Percentiles rank a stretch among this genome's conserved stretches.
Evolutionary conservation across 805 yeast genomes (phyloP).

Genomic region (Jamesozyma hellenica): DNA sequence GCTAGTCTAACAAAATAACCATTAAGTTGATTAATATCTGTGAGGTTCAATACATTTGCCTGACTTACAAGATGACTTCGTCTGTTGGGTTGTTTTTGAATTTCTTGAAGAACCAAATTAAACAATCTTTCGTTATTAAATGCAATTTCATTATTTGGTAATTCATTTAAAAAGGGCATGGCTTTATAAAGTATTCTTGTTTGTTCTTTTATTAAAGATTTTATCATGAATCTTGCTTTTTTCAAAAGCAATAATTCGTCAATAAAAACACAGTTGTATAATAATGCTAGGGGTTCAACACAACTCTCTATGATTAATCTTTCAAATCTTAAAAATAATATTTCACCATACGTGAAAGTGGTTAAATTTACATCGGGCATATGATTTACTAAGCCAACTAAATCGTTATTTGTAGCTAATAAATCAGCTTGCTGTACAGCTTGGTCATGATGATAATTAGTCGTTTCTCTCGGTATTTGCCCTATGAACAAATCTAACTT

Average conservation of each 20-base stretch:
- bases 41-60: slow-evolving; percentile 28
- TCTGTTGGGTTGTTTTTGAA: slow-evolving; percentile 38
- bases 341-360: slow-evolving; percentile 15
- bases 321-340: slow-evolving; percentile 17
- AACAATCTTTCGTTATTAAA: slow-evolving; percentile 29
- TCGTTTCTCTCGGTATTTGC: slow-evolving; percentile 9
- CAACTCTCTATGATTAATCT: slow-evolving; percentile 17
- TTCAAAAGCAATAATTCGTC: slow-evolving; percentile 13
- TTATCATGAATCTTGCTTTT: slow-evolving; percentile 6
- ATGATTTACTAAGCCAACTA: slow-evolving; percentile 4
- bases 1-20: slow-evolving; percentile 55
- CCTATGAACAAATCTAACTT: slow-evolving; percentile 6
- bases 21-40: slow-evolving; percentile 60
- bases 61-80: slow-evolving; percentile 31
- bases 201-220: slow-evolving; percentile 18
- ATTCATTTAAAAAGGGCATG: slow-evolving; percentile 10
- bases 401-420: slow-evolving; percentile 2
- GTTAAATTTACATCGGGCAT: slow-evolving; percentile 1
- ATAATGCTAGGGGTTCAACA: slow-evolving; percentile 18
- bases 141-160: slow-evolving; percentile 19
- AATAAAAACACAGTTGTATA: slow-evolving; percentile 16
- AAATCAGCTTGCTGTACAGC: slow-evolving; percentile 4
- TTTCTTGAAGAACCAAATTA: slow-evolving; percentile 27
- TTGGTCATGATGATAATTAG: slow-evolving; percentile 4
- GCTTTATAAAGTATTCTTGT: slow-evolving; percentile 10